Evolutionary conservation across 2,329 filamentous ascomycete genomes (phyloP).

Genomic region (Diaporthe sp.): DNA sequence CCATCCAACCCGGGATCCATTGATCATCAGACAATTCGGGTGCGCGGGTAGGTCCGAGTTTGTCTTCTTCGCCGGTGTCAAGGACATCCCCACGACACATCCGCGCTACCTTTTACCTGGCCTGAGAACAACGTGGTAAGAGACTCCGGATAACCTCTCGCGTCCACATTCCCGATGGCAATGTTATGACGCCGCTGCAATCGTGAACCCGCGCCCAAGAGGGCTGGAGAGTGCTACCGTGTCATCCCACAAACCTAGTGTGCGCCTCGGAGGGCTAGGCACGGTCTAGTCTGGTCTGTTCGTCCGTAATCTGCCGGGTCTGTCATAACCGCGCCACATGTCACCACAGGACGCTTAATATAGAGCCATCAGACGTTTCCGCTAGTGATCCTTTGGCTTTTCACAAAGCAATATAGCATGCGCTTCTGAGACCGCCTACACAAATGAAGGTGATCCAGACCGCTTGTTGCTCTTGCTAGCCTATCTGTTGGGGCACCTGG

Average conservation of each 20-base stretch:
- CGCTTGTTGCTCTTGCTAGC: not conserved
- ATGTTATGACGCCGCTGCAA: not conserved
- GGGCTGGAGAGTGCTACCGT: not conserved
- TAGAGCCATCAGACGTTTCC: conserved; percentile 3
- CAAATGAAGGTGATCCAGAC: not conserved
- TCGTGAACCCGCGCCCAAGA: not conserved
- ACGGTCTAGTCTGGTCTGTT: conserved; percentile 23
- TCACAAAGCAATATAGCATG: not conserved
- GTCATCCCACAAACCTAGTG: not conserved
- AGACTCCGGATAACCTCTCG: not conserved
- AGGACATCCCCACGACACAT: conserved; percentile 24
- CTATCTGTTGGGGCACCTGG: not conserved
- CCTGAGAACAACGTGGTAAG: not conserved
- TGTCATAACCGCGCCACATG: conserved; percentile 19
- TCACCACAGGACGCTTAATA: not conserved
- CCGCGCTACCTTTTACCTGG: not conserved
- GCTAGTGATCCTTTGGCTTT: not conserved
- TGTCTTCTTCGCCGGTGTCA: not conserved
- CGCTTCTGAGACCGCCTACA: not conserved
- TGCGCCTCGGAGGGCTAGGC: not conserved
- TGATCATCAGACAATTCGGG: conserved; percentile 3
- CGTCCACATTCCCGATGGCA: not conserved
- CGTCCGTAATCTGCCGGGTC: conserved; percentile 15
- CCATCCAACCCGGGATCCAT: not conserved
- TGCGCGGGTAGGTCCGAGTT: conserved; percentile 13